Base-by-base conservation (phyloP, 495 filamentous ascomycete species). In the Antarctomyces pellizariae region DNA sequence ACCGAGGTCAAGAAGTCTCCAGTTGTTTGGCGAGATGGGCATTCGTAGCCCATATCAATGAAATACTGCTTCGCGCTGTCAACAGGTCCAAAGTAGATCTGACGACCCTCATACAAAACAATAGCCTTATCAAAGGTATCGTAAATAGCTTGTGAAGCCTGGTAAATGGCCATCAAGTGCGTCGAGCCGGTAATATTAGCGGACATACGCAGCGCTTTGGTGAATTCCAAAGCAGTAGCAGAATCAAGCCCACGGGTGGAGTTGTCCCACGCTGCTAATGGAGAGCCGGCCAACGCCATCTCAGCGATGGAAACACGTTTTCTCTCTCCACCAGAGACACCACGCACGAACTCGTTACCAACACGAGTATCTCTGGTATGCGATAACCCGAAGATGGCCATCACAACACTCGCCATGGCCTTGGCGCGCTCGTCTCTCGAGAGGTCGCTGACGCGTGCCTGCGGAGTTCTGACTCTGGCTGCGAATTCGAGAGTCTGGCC, bases 281-380 rank as follows among this genome's bases (percentile, higher is more conserved):
- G 52, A 10, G 58, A 54, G 30, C 52, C 45, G 21, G 54, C 48
- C 6, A 63, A 38, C 21, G 54, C 46, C 42, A 51, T 47, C 39
- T 70, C 63, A 28, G 60, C 58, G 26, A 68, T 61, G 22, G 50
- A 59, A 10, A 64, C 57, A 25, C 64, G 53, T 22, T 57, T 59
- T 46, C 69, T 45, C 47, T 62, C 54, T 39, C 67, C 67, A 1
- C 70, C 61, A 33, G 68, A 72, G 0, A 71, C 65, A 24, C 71
- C 71, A 16, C 80, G 64, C 9, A 83, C 63, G 35, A 71, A 83
- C 39, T 72, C 74, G 43, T 90, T 76, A 12, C 83, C 83, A 8
- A 93, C 78, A 12, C 68, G 55, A 0, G 83, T 92, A 37, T 86
- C 62, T 37, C 64, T 46, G 2, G 50, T 53, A 24, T 57, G 52